phyloP scores from a whole-genome alignment of 2,329 filamentous ascomycete genomes.

The Exutisphaerella laricina region DNA sequence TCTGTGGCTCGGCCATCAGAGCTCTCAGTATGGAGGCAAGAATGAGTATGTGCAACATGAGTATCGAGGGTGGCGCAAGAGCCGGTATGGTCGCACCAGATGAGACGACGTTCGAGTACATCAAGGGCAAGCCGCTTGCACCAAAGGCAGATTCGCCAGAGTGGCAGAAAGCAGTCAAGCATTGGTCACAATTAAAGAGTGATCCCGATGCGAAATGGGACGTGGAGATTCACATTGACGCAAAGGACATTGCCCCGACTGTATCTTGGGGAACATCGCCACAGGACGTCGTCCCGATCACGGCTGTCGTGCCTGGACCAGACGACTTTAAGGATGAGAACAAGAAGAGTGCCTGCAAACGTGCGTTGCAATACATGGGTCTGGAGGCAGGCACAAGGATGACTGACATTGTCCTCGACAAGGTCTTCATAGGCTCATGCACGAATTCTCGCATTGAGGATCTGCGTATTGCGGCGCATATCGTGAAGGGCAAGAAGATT shows the following conservation, averaged over 20 bases:
- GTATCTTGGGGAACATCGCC: slow-evolving; percentile 96
- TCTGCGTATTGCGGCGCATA: slow-evolving; percentile 74
- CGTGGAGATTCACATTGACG: slow-evolving; percentile 80
- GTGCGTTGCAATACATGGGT: slow-evolving; percentile 95
- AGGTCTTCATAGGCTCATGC: slow-evolving; percentile 97
- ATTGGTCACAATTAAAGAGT: slow-evolving; percentile 82
- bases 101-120: slow-evolving; percentile 88
- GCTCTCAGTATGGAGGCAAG: slow-evolving; percentile 88
- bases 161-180: slow-evolving; percentile 81
- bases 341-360: slow-evolving; percentile 73
- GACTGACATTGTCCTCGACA: slow-evolving; percentile 88
- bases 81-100: slow-evolving; percentile 97
- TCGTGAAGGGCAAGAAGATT: slow-evolving; percentile 82
- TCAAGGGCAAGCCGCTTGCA: slow-evolving; percentile 83
- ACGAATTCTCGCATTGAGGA: slow-evolving; percentile 98
- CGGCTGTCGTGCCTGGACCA: slow-evolving; percentile 80
- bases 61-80: slow-evolving; percentile 90
- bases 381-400: slow-evolving; percentile 78
- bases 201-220: slow-evolving; percentile 89
- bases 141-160: slow-evolving; percentile 77
- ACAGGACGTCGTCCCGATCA: slow-evolving; percentile 94
- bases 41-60: slow-evolving; percentile 99
- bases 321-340: slow-evolving; percentile 74
- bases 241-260: slow-evolving; percentile 87
- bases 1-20: slow-evolving; percentile 90